Evolutionary conservation across 2,329 filamentous ascomycete genomes (phyloP).

Genomic region (Aphanoascus verrucosus): DNA sequence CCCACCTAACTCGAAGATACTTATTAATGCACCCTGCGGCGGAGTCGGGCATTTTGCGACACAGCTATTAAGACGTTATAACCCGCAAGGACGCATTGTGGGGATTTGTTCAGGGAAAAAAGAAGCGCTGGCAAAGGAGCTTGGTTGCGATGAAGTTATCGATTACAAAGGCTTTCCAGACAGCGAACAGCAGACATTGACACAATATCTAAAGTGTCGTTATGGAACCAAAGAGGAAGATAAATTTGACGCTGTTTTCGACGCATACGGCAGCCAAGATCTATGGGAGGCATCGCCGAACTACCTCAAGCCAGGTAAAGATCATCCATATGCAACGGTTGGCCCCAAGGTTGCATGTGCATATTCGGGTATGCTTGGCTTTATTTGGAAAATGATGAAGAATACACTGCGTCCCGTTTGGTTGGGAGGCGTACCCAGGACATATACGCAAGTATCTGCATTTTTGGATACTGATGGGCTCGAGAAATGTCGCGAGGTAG

Average conservation of each 20-base stretch:
- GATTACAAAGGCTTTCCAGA: conserved; percentile 13
- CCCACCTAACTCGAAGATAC: conserved; percentile 6
- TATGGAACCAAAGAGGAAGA: conserved; percentile 5
- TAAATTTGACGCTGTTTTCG: conserved; percentile 13
- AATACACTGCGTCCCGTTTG: conserved; percentile 10
- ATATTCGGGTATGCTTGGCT: conserved; percentile 7
- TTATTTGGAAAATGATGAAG: conserved; percentile 14
- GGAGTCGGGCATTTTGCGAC: conserved; percentile 14
- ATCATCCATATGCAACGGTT: conserved; percentile 13
- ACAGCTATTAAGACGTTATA: conserved; percentile 7
- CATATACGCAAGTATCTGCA: conserved; percentile 13
- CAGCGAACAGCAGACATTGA: conserved; percentile 4
- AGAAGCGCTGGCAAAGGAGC: conserved; percentile 7
- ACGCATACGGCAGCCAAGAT: conserved; percentile 14
- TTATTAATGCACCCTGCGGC: conserved; percentile 14
- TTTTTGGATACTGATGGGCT: conserved; percentile 12
- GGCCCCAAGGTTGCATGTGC: conserved; percentile 10
- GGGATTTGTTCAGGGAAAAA: conserved; percentile 13
- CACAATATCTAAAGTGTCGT: not conserved
- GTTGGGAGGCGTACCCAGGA: conserved; percentile 12
- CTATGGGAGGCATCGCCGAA: conserved; percentile 10
- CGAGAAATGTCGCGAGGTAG: conserved; percentile 12
- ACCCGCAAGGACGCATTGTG: conserved; percentile 11
- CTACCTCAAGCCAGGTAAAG: conserved; percentile 11
- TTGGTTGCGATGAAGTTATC: conserved; percentile 13